A percentile compares a stretch with the other conserved stretches of the same genome.
phyloP scores from a whole-genome alignment of 306 rosid genomes.

The Neltuma alba region DNA sequence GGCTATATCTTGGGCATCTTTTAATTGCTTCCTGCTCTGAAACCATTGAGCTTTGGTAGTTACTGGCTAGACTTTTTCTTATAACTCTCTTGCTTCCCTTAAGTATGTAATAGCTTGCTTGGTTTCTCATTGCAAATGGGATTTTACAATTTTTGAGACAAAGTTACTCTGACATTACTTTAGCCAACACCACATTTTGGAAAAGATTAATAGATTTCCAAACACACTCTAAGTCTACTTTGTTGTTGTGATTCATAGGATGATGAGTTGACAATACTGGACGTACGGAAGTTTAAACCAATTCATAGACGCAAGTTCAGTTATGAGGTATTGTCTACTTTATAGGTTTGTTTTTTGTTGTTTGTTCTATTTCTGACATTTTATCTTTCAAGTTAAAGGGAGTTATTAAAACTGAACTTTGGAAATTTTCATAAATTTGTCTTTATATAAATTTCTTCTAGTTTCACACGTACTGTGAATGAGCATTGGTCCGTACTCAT shows the following conservation, averaged over 20 bases:
- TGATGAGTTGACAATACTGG: constrained; percentile 90
- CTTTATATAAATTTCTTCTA: constrained; percentile 1
- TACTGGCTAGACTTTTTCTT: constrained; percentile 19
- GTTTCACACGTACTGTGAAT: constrained; percentile 4
- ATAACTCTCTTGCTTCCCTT: constrained; percentile 21
- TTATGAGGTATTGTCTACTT: constrained; percentile 70
- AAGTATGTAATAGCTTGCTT: neutral
- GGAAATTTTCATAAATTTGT: constrained; percentile 1
- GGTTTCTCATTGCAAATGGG: too few relatives aligned
- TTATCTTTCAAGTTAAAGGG: neutral
- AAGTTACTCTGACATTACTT: too few relatives aligned
- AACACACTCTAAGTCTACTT: neutral
- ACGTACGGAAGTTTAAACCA: constrained; percentile 93
- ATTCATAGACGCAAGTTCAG: constrained; percentile 88
- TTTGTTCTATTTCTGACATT: constrained; percentile 19
- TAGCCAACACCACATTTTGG: too few relatives aligned
- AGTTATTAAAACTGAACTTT: constrained; percentile 14
- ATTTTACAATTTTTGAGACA: neutral
- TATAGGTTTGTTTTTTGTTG: constrained; percentile 19
- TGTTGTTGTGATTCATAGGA: constrained; percentile 52
- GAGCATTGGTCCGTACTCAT: neutral
- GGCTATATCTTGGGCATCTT: neutral
- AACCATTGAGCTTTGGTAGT: constrained; percentile 23
- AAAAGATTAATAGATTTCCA: too few relatives aligned
- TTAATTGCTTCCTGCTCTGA: constrained; percentile 18